Evolutionary conservation across 2,329 filamentous ascomycete species (phyloP), one percentile per base, ranked within the genome.

Genomic region (Fusarium sp.): DNA sequence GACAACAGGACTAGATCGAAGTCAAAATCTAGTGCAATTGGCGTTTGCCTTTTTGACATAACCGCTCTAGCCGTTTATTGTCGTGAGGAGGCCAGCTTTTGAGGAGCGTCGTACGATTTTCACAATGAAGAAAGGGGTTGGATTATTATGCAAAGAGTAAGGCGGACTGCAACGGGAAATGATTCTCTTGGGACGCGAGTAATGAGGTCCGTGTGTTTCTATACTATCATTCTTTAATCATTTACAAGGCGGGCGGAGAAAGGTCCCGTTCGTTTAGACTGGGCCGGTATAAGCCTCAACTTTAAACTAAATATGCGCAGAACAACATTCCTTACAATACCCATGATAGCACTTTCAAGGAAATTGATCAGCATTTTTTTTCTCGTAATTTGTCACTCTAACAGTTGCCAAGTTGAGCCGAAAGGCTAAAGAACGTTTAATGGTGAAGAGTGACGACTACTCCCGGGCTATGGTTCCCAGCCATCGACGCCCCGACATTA

Each of bases 251-350:
- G 9, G 23, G 36, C 47, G 9, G 47, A 51, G 47, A 50, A 30
- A 45, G 12, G 23, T 28, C 57, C 41, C 62, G 38, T 41, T 66
- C 37, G 26, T 53, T 23, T 69, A 49, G 61, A 45, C n/a, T 49
- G 53, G 55, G 55, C 50, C 51, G 44, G 62, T 57, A 57, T 20
- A 62, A 58, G 62, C 52, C 62, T 54, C 59, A 66, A 65, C 66
- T 45, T 67, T 69, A 49, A 56, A 49, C 18, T 53, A 51, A 47
- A 54, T 41, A 41, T 37, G n/a, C 45, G 36, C 55, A 65, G 53
- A 52, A 49, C 40, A 57, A 51, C 67, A 70, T 69, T 69, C 67
- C 67, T 70, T 63, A 18, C 42, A 37, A 67, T 59, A 33, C 44
- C 41, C 26, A 45, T 57, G 33, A 51, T 47, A 30, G 4, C 36